A percentile compares a stretch with the other conserved stretches of the same genome.
Evolutionary conservation across 306 rosid genomes (phyloP).

Genomic region (Gleditsia sinensis): DNA sequence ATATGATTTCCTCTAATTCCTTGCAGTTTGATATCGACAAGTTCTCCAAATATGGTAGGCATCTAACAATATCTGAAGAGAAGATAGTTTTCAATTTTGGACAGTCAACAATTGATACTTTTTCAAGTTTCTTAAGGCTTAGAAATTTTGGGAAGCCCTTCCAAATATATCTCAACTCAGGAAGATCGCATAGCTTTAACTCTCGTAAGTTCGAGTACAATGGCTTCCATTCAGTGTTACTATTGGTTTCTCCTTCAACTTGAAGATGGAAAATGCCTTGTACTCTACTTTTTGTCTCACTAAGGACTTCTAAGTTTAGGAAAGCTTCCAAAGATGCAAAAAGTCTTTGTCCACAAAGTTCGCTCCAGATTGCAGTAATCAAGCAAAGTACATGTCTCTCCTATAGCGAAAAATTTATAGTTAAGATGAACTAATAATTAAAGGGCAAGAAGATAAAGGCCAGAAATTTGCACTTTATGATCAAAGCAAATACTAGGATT

Average conservation of each 20-base stretch:
- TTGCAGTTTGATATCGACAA: neutral
- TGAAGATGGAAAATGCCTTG: neutral
- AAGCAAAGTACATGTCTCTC: neutral
- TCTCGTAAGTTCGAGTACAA: neutral
- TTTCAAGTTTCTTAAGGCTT: constrained; percentile 1
- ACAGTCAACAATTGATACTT: neutral
- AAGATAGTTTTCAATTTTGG: neutral
- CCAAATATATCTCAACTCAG: neutral
- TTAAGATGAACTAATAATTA: too few species aligned
- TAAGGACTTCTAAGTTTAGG: neutral
- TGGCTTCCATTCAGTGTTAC: neutral
- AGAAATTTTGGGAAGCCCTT: neutral
- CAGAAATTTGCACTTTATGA: too few species aligned
- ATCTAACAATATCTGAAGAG: neutral
- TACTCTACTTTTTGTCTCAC: neutral
- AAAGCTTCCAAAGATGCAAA: neutral
- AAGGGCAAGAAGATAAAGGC: too few species aligned
- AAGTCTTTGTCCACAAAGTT: too few species aligned
- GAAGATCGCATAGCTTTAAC: neutral
- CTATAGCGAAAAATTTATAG: neutral
- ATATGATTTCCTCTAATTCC: neutral
- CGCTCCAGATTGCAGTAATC: neutral
- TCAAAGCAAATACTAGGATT: too few species aligned
- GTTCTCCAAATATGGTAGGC: neutral
- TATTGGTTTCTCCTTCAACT: neutral